phyloP scores from a whole-genome alignment of 1,139 yeast genomes.

The Candida tropicalis region DNA sequence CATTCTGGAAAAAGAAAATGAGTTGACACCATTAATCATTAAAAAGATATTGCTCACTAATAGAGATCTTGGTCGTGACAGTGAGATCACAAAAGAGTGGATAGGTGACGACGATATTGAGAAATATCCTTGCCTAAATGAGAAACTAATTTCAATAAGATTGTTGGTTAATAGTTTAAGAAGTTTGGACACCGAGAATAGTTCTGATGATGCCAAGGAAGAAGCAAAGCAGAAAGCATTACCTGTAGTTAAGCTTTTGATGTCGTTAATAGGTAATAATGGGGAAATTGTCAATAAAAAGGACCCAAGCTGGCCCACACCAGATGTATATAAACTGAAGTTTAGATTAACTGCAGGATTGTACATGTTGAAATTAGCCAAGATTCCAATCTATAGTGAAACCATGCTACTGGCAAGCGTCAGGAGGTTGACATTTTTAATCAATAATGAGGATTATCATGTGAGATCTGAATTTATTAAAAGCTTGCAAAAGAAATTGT shows the following conservation, averaged over 20 bases:
- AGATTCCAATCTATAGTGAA: constrained; percentile 52
- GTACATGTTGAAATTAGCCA: constrained; percentile 65
- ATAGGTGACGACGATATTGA: constrained; percentile 60
- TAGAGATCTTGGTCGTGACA: constrained; percentile 23
- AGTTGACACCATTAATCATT: constrained; percentile 61
- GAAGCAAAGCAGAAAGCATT: constrained; percentile 43
- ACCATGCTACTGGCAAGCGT: constrained; percentile 56
- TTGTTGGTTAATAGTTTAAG: constrained; percentile 66
- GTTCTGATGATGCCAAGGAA: constrained; percentile 29
- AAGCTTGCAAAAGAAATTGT: constrained; percentile 54
- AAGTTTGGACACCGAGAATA: constrained; percentile 37
- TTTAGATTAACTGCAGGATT: constrained; percentile 72
- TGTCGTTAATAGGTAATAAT: constrained; percentile 69
- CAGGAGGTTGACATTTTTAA: constrained; percentile 55
- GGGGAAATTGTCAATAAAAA: constrained; percentile 74
- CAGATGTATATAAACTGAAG: constrained; percentile 58
- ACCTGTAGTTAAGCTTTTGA: constrained; percentile 68
- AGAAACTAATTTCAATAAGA: constrained; percentile 58
- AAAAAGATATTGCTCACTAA: constrained; percentile 63
- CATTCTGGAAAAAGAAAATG: constrained; percentile 57
- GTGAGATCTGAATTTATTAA: constrained; percentile 59
- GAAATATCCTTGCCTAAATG: constrained; percentile 32
- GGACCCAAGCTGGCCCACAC: constrained; percentile 59
- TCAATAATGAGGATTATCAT: constrained; percentile 65
- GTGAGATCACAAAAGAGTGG: constrained; percentile 29